Evolutionary conservation across 2,329 filamentous ascomycete genomes (phyloP).

Genomic region (Colletotrichum chlorophyti): DNA sequence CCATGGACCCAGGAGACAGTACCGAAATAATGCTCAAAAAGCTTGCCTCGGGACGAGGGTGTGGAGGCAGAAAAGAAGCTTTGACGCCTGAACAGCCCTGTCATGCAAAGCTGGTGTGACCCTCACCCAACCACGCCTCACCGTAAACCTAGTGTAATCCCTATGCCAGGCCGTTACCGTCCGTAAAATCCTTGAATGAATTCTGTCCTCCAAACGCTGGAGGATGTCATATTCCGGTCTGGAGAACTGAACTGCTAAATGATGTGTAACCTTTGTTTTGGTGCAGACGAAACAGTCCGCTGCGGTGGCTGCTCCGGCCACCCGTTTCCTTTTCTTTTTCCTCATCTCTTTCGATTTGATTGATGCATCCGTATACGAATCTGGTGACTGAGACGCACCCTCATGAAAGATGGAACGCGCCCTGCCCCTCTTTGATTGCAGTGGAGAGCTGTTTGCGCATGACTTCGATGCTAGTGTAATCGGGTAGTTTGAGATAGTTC

Average conservation of each 20-base stretch:
- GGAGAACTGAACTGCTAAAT: neutral
- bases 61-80: slow-evolving; percentile 20
- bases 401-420: slow-evolving; percentile 96
- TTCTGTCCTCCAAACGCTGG: slow-evolving; percentile 2
- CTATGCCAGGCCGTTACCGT: slow-evolving; percentile 13
- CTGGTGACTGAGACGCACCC: neutral
- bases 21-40: slow-evolving; percentile 14
- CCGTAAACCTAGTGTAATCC: slow-evolving; percentile 12
- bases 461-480: slow-evolving; percentile 82
- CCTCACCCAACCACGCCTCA: slow-evolving; percentile 16
- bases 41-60: slow-evolving; percentile 22
- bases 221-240: neutral
- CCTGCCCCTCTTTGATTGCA: slow-evolving; percentile 94
- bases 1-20: slow-evolving; percentile 10
- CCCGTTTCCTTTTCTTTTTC: neutral
- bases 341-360: neutral
- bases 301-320: neutral
- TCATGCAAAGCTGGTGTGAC: slow-evolving; percentile 27
- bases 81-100: slow-evolving; percentile 30
- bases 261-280: slow-evolving; percentile 3
- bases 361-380: neutral
- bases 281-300: neutral
- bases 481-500: slow-evolving; percentile 97
- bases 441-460: slow-evolving; percentile 81
- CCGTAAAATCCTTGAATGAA: slow-evolving; percentile 23